Percentiles rank a stretch among this genome's conserved stretches.
phyloP scores from a whole-genome alignment of 2,329 filamentous ascomycete genomes.

The Aspergillaceae sp. region DNA sequence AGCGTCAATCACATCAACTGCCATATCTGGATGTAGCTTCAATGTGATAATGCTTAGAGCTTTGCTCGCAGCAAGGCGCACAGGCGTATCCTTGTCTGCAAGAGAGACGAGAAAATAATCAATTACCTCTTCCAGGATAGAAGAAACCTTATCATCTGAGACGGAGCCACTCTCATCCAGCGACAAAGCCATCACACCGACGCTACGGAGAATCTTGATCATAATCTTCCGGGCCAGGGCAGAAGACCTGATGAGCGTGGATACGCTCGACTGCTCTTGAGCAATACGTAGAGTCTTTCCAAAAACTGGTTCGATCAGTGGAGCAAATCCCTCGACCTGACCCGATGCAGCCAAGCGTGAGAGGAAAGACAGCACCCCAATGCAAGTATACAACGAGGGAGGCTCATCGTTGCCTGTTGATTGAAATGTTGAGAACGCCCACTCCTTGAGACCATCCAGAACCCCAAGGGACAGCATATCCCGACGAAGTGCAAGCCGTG shows the following conservation, averaged over 20 bases:
- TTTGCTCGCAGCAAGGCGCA: conserved; percentile 85
- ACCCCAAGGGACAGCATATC: conserved; percentile 80
- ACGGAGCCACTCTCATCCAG: conserved; percentile 36
- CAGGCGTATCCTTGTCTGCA: conserved; percentile 81
- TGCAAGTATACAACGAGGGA: conserved; percentile 60
- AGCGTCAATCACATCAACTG: conserved; percentile 75
- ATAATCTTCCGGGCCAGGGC: conserved; percentile 72
- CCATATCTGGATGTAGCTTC: conserved; percentile 71
- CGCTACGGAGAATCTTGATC: conserved; percentile 74
- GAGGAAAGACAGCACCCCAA: conserved; percentile 72
- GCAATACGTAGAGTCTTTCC: conserved; percentile 53
- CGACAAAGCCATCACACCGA: conserved; percentile 56
- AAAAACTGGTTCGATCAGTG: conserved; percentile 59
- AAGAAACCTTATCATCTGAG: conserved; percentile 30
- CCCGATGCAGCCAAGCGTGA: conserved; percentile 63
- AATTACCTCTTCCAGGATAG: conserved; percentile 69
- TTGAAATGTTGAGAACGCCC: conserved; percentile 58
- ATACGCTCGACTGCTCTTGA: conserved; percentile 42
- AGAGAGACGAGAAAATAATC: conserved; percentile 70
- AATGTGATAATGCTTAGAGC: conserved; percentile 79
- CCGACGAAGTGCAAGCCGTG: conserved; percentile 69
- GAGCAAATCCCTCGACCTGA: conserved; percentile 65
- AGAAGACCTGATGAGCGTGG: conserved; percentile 55
- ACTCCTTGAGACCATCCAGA: conserved; percentile 57
- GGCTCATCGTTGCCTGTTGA: conserved; percentile 31